Conservation (phyloP, 441 rosid species). For the Brassica hybrid region DNA sequence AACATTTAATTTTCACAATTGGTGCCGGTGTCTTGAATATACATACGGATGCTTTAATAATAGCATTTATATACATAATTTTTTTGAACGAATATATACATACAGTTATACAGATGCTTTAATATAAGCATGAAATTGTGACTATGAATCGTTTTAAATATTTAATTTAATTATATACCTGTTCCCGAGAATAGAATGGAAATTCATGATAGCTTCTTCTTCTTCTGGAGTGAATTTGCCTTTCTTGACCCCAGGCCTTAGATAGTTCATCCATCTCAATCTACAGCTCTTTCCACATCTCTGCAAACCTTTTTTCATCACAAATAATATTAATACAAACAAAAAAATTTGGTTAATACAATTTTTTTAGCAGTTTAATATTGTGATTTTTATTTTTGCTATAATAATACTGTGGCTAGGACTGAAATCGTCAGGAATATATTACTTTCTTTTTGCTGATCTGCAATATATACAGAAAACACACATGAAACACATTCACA, state of each 20-base stretch:
- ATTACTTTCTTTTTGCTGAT: neutral
- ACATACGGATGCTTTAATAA: neutral
- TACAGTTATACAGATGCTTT: too few relatives aligned
- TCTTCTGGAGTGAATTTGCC: conserved; percentile 57
- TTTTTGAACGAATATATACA: too few relatives aligned
- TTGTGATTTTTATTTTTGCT: neutral
- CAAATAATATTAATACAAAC: neutral
- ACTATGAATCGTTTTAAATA: neutral
- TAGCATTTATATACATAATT: neutral
- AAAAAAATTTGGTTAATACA: neutral
- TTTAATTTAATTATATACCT: conserved; percentile 37
- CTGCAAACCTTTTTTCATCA: conserved; percentile 45
- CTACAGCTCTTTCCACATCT: conserved; percentile 67
- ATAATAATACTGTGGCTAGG: neutral
- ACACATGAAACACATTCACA: neutral
- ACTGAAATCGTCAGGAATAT: neutral
- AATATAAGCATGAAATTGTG: neutral
- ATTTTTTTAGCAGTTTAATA: neutral
- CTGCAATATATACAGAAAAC: neutral
- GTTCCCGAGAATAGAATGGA: conserved; percentile 58
- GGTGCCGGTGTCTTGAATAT: neutral
- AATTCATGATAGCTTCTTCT: conserved; percentile 50
- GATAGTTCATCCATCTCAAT: conserved; percentile 63
- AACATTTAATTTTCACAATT: neutral
- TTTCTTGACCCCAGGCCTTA: conserved; percentile 60